Conservation (phyloP, 1,139 yeast genomes). For the Wickerhamiella pararugosa region DNA sequence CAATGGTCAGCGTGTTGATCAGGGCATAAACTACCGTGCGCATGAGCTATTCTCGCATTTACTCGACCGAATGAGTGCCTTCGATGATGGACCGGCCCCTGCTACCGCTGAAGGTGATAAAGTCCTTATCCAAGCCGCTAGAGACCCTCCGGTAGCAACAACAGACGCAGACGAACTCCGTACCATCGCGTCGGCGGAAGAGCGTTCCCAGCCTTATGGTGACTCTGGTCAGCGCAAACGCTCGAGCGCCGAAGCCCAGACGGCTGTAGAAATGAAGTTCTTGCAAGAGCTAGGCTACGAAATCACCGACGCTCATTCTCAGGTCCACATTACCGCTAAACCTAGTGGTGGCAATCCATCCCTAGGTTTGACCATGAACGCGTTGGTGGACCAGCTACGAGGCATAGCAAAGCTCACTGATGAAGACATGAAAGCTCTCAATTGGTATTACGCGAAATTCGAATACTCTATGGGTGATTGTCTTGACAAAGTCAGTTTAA, state of each 20-base stretch:
- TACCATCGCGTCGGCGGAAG: conserved; percentile 25
- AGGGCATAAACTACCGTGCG: conserved; percentile 23
- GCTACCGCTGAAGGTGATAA: conserved; percentile 27
- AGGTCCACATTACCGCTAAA: conserved; percentile 24
- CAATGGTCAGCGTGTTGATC: conserved; percentile 21
- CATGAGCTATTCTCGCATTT: conserved; percentile 25
- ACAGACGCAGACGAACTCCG: conserved; percentile 21
- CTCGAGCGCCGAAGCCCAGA: conserved; percentile 14
- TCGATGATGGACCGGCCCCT: conserved; percentile 24
- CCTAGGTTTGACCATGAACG: conserved; percentile 27
- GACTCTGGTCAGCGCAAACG: conserved; percentile 17
- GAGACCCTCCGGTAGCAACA: conserved; percentile 20
- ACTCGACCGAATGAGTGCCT: conserved; percentile 25
- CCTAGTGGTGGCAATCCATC: conserved; percentile 26
- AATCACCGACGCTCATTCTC: conserved; percentile 11
- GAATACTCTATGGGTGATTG: conserved; percentile 28
- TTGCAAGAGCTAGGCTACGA: conserved; percentile 21
- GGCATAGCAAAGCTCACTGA: conserved; percentile 23
- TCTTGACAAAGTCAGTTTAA: conserved; percentile 25
- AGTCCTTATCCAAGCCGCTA: conserved; percentile 24
- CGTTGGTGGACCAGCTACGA: conserved; percentile 22
- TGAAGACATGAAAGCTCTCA: conserved; percentile 25
- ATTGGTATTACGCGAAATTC: conserved; percentile 31
- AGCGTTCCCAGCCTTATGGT: conserved; percentile 23
- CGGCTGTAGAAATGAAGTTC: conserved; percentile 21